Conservation (phyloP, 805 yeast species). For the Yamadazyma laniorum region DNA sequence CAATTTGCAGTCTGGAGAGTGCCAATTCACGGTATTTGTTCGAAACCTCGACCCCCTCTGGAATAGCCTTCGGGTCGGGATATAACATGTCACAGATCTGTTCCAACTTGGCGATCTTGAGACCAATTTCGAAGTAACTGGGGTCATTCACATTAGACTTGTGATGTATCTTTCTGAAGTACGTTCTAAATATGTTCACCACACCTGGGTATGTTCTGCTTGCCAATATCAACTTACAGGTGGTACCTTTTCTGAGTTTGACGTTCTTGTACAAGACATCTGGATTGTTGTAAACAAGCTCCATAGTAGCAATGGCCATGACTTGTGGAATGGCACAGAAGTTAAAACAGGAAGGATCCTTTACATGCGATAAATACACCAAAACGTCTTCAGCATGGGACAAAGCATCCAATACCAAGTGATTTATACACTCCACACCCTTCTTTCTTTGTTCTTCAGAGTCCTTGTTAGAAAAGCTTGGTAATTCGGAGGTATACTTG, state of each 20-base stretch:
- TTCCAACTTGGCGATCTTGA: slow-evolving; percentile 83
- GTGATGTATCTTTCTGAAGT: slow-evolving; percentile 72
- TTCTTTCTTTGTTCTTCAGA: slow-evolving; percentile 42
- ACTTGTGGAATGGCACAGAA: slow-evolving; percentile 99
- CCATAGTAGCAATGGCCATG: slow-evolving; percentile 96
- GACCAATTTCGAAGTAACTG: slow-evolving; percentile 78
- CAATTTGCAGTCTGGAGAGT: slow-evolving; percentile 34
- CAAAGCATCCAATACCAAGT: slow-evolving; percentile 76
- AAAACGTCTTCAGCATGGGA: slow-evolving; percentile 75
- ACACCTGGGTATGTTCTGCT: slow-evolving; percentile 76
- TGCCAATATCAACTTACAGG: slow-evolving; percentile 70
- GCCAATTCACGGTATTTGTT: slow-evolving; percentile 38
- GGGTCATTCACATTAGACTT: slow-evolving; percentile 81
- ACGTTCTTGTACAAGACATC: slow-evolving; percentile 66
- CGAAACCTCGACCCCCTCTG: slow-evolving; percentile 46
- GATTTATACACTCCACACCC: slow-evolving; percentile 77
- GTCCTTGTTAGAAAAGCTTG: slow-evolving; percentile 45
- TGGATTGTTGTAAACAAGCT: slow-evolving; percentile 79
- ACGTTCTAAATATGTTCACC: slow-evolving; percentile 70
- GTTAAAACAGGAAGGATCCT: slow-evolving; percentile 79
- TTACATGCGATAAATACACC: slow-evolving; percentile 68
- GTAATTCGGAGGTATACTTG: slow-evolving; percentile 64
- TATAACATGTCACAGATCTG: slow-evolving; percentile 79
- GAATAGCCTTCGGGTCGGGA: slow-evolving; percentile 54
- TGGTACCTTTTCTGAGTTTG: slow-evolving; percentile 87